phyloP scores from a whole-genome alignment of 441 rosid species.

The Gossypium davidsonii region DNA sequence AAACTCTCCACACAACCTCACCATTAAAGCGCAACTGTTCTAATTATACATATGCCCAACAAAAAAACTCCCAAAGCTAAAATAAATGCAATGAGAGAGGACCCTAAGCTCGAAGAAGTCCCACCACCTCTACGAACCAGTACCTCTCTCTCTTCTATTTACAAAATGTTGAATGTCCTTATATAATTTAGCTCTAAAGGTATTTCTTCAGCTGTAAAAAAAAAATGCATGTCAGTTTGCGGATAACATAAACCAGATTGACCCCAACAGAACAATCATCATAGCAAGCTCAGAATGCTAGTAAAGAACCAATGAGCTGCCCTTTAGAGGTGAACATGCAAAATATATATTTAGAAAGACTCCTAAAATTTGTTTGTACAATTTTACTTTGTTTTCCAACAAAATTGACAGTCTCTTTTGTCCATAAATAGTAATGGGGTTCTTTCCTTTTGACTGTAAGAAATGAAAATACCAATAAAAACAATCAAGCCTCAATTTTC shows the following conservation, averaged over 20 bases:
- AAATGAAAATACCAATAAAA: conserved; percentile 5
- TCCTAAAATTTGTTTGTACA: neutral
- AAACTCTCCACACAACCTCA: conserved; percentile 22
- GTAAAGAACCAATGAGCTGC: neutral
- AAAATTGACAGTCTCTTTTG: conserved; percentile 12
- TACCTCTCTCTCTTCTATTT: conserved; percentile 46
- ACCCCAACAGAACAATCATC: conserved; percentile 6
- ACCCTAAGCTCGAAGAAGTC: conserved; percentile 64
- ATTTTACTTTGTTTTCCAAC: neutral
- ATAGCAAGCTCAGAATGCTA: conserved; percentile 11
- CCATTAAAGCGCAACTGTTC: conserved; percentile 14
- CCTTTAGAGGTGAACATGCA: neutral
- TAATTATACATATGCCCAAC: conserved; percentile 15
- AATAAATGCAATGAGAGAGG: conserved; percentile 46
- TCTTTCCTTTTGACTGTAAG: conserved; percentile 7
- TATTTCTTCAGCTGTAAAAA: conserved; percentile 36
- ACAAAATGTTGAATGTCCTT: conserved; percentile 17
- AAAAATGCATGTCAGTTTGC: neutral
- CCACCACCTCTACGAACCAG: conserved; percentile 42
- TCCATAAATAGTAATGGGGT: conserved; percentile 9
- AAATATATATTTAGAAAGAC: neutral
- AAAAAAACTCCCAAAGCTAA: conserved; percentile 11
- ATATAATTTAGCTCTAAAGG: conserved; percentile 15
- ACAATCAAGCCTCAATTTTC: conserved; percentile 8
- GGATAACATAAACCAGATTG: conserved; percentile 8